A percentile compares a stretch with the other conserved stretches of the same genome.
phyloP scores from a whole-genome alignment of 192 early-diverging fungal species.

The Bifiguratus adelaidae region DNA sequence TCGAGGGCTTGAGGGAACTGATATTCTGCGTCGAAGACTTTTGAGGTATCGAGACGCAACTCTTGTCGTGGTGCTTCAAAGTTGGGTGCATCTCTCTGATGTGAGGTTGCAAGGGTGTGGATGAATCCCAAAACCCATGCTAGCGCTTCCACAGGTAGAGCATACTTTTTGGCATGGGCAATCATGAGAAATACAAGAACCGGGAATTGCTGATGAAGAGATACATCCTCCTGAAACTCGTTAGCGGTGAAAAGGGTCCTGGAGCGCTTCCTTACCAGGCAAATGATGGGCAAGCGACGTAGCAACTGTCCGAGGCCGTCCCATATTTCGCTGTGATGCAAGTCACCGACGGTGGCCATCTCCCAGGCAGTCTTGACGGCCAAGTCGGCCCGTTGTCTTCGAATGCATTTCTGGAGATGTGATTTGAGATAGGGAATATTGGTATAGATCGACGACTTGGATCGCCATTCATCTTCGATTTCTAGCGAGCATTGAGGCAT shows the following conservation, averaged over 20 bases:
- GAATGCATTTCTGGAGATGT: not conserved
- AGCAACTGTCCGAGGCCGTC: not conserved
- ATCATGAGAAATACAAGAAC: not conserved
- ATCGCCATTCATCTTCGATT: not conserved
- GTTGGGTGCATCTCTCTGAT: not conserved
- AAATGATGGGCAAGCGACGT: not conserved
- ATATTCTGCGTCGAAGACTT: not conserved
- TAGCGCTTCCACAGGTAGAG: not conserved
- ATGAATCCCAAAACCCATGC: not conserved
- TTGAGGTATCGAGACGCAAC: not conserved
- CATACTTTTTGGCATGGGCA: not conserved
- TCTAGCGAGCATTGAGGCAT: not conserved
- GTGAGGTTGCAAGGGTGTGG: not conserved
- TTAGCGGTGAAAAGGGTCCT: not conserved
- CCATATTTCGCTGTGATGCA: not conserved
- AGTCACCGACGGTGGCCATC: not conserved
- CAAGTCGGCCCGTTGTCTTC: not conserved
- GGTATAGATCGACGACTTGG: not conserved
- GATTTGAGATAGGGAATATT: not conserved
- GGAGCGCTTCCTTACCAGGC: not conserved
- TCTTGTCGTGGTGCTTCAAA: not conserved
- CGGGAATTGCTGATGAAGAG: not conserved
- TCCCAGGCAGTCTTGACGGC: not conserved
- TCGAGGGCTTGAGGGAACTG: not conserved
- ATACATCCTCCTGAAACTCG: not conserved